These are phyloP conservation scores for Clitopilus passeckerianus DNA, from an alignment of 768 basidiomycete species.

Conservation along the genomic window DNA sequence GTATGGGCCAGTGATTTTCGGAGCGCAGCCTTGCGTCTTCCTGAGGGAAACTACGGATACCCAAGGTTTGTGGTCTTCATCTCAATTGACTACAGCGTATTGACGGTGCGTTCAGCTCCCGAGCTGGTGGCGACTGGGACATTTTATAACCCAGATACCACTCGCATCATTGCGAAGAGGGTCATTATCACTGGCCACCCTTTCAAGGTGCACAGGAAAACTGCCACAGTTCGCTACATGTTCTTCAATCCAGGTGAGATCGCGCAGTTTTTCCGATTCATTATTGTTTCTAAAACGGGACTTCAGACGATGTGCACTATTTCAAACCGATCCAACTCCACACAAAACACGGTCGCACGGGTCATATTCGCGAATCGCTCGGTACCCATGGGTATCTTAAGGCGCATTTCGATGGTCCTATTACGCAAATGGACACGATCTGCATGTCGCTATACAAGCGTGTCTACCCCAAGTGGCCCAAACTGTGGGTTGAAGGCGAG, in stretches of 20 bases:
- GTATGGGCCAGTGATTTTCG: slow-evolving; percentile 87
- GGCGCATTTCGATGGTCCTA: slow-evolving; percentile 89
- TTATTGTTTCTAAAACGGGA: slow-evolving; percentile 1
- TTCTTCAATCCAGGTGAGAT: slow-evolving; percentile 83
- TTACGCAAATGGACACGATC: slow-evolving; percentile 95
- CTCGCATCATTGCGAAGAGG: slow-evolving; percentile 89
- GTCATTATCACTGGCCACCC: slow-evolving; percentile 94
- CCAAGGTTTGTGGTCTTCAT: slow-evolving; percentile 45
- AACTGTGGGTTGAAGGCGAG: slow-evolving; percentile 35
- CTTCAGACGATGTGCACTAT: slow-evolving; percentile 78
- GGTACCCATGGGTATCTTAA: slow-evolving; percentile 99
- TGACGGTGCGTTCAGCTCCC: slow-evolving; percentile 43
- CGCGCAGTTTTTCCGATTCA: not conserved
- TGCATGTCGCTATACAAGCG: slow-evolving; percentile 96
- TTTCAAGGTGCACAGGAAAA: slow-evolving; percentile 95
- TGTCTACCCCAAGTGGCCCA: slow-evolving; percentile 85
- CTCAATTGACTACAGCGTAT: not conserved
- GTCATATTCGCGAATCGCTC: slow-evolving; percentile 88
- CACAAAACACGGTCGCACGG: slow-evolving; percentile 86
- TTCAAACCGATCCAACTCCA: slow-evolving; percentile 91
- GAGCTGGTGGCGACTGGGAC: slow-evolving; percentile 87
- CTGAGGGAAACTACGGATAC: slow-evolving; percentile 63
- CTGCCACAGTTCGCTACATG: slow-evolving; percentile 97
- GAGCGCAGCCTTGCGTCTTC: slow-evolving; percentile 75
- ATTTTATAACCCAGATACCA: slow-evolving; percentile 86